phyloP scores from a whole-genome alignment of 495 filamentous ascomycete species.

The Penicillium psychrofluorescens region DNA sequence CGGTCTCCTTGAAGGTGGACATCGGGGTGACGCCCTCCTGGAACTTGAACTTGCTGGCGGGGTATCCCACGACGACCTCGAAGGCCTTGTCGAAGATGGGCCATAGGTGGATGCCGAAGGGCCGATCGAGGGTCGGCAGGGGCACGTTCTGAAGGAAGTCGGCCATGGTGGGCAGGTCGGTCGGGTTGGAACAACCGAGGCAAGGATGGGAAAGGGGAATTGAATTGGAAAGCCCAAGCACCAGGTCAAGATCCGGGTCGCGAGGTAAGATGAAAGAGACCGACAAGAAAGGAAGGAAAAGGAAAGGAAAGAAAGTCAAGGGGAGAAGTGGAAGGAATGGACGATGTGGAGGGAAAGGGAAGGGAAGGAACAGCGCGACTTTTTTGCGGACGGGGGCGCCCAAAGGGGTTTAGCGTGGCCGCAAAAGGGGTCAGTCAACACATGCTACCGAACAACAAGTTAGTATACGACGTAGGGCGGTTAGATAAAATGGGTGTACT shows the following conservation, averaged over 20 bases:
- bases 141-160: slow-evolving; percentile 60
- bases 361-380: slow-evolving; percentile 14
- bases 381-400: slow-evolving; percentile 24
- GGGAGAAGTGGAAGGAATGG: slow-evolving; percentile 14
- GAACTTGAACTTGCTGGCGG: slow-evolving; percentile 55
- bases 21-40: slow-evolving; percentile 50
- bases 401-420: slow-evolving; percentile 20
- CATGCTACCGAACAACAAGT: too few species aligned
- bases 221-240: too few species aligned
- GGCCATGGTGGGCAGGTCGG: slow-evolving; percentile 11
- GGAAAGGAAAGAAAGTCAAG: slow-evolving; percentile 16
- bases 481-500: too few species aligned
- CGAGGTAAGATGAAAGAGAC: not conserved
- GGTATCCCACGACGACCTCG: slow-evolving; percentile 60
- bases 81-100: slow-evolving; percentile 87
- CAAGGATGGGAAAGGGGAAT: too few species aligned
- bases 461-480: too few species aligned
- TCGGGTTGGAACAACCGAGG: too few species aligned
- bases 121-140: slow-evolving; percentile 76
- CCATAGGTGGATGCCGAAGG: slow-evolving; percentile 90
- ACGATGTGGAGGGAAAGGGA: slow-evolving; percentile 14
- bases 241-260: not conserved
- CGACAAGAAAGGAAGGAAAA: slow-evolving; percentile 21
- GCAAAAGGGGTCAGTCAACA: slow-evolving; percentile 23
- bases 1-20: slow-evolving; percentile 52